A percentile compares a stretch with the other conserved stretches of the same genome.
Evolutionary conservation across 495 filamentous ascomycete genomes (phyloP).

Genomic region (Antarctomyces pellizariae): DNA sequence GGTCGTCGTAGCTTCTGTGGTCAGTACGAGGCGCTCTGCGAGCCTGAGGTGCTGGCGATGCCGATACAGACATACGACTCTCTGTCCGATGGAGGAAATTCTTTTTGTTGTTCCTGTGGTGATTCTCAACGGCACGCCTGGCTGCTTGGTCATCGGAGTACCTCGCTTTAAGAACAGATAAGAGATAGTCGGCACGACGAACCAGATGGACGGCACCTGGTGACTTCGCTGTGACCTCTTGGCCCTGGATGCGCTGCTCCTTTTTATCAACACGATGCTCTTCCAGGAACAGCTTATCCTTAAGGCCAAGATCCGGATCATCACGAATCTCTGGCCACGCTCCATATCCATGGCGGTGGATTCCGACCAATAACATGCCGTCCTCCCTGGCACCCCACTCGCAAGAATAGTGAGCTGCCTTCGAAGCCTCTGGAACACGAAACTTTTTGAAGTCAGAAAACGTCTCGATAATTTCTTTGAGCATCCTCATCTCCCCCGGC

Average conservation of each 20-base stretch:
- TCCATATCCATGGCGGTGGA: conserved; percentile 79
- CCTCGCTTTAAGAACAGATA: conserved; percentile 69
- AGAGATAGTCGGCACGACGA: conserved; percentile 77
- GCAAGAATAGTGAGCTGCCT: conserved; percentile 64
- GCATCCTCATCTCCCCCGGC: conserved; percentile 62
- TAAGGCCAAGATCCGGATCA: conserved; percentile 64
- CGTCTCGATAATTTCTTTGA: conserved; percentile 44
- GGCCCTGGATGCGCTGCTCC: conserved; percentile 58
- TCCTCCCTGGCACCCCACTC: conserved; percentile 84
- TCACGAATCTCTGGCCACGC: conserved; percentile 86
- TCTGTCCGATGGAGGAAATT: conserved; percentile 28
- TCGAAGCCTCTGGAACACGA: conserved; percentile 74
- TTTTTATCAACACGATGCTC: conserved; percentile 97
- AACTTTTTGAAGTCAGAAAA: conserved; percentile 48
- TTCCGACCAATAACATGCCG: conserved; percentile 88
- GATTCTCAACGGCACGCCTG: conserved; percentile 68
- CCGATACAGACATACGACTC: conserved; percentile 27
- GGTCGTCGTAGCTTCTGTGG: conserved; percentile 16
- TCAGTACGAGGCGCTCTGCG: conserved; percentile 14
- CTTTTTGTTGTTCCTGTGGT: conserved; percentile 70
- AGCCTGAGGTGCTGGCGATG: conserved; percentile 30
- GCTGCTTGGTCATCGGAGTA: conserved; percentile 44
- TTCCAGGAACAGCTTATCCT: conserved; percentile 88
- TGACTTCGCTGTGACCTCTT: conserved; percentile 62
- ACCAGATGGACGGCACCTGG: conserved; percentile 93